Evolutionary conservation across 106 monocot species (phyloP), one percentile per base, ranked within the genome.

Genomic region (Agapanthus africanus): DNA sequence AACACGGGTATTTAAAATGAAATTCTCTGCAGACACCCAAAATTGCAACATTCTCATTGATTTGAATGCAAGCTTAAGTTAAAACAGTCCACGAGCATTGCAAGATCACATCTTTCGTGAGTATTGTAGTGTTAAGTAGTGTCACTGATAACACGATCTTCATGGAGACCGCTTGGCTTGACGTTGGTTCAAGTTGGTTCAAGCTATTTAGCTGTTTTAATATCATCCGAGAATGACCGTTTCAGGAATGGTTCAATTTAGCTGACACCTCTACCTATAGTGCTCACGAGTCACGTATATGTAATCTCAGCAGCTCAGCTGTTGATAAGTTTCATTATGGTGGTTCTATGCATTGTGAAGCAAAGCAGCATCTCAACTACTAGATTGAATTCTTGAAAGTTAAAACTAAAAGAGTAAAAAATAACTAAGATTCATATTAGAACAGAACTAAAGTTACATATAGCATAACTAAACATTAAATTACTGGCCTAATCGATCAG

Each of bases 21-120:
- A 56, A 54, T 34, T 67, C 59, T 51, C 76, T 76, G 76, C 69
- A 70, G 27, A 66, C 8, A 67, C 32, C 16, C 18, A 61, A 61
- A 61, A n/a, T n/a, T n/a, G n/a, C 31, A 31, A 59, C 4, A 19
- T 59, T 59, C 32, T 31, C 31, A 32, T 22, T 25, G 11, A 51
- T 51, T 23, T 51, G n/a, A 59, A 59, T 35, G 35, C 3, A 35
- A 35, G 35, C 19, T n/a, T n/a, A n/a, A n/a, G n/a, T 35, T 61
- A 61, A 35, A 27, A 56, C 28, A 56, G 11, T n/a, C n/a, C n/a
- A n/a, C n/a, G n/a, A n/a, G n/a, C n/a, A n/a, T n/a, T n/a, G n/a
- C n/a, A n/a, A n/a, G n/a, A n/a, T 61, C 18, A 27, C 10, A 32
- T 16, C 35, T 16, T 61, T 61, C 60, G 35, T 0, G 34, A 35